Evolutionary conservation across 371 early-diverging fungal genomes (phyloP).

Genomic region (Apophysomyces variabilis): DNA sequence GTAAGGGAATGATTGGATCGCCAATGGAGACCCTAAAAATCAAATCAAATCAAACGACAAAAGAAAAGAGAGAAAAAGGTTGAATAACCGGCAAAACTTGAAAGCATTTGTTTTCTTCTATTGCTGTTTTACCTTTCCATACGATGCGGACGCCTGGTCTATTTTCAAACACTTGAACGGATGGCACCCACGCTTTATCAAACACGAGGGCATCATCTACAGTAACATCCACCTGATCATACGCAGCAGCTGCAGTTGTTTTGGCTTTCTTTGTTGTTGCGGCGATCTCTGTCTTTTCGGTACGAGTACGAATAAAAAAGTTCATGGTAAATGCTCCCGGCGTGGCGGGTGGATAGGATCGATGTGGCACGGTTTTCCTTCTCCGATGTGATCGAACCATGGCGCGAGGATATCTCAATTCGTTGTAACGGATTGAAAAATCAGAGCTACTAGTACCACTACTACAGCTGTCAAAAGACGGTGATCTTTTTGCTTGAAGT

Average conservation of each 20-base stretch:
- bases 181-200: conserved; percentile 32
- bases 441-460: not conserved
- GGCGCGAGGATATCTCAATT: not conserved
- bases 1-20: conserved; percentile 51
- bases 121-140: conserved; percentile 29
- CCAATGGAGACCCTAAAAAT: conserved; percentile 51
- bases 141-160: conserved; percentile 26
- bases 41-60: conserved; percentile 5
- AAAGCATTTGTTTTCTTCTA: not conserved
- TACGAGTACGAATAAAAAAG: not conserved
- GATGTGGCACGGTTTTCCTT: conserved; percentile 6
- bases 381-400: not conserved
- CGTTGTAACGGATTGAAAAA: not conserved
- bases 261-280: conserved; percentile 14
- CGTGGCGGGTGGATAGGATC: conserved; percentile 5
- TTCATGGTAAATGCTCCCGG: conserved; percentile 8
- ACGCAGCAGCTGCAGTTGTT: conserved; percentile 21
- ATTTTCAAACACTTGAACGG: conserved; percentile 21
- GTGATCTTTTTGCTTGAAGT: conserved; percentile 5
- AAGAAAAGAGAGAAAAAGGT: not conserved
- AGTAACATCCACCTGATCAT: conserved; percentile 25
- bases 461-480: conserved; percentile 2
- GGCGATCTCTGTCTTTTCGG: not conserved
- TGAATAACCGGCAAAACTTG: conserved; percentile 1
- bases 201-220: conserved; percentile 22